These are phyloP conservation scores for Gnomoniopsis sp. DNA, from an alignment of 2,329 filamentous ascomycete species.

Conservation along the genomic window DNA sequence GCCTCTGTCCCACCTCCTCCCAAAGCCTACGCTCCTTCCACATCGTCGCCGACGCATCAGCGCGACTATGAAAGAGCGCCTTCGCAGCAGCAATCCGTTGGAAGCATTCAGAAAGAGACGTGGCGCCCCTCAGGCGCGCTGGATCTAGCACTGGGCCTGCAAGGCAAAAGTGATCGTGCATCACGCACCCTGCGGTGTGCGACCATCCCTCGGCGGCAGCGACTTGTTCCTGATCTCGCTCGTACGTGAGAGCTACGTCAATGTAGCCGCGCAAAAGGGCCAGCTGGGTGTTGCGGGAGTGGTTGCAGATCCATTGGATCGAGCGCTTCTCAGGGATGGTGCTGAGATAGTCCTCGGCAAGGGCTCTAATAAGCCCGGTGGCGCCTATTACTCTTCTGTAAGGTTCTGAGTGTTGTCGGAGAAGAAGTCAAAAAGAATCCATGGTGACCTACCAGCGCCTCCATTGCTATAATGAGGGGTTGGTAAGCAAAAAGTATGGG, in stretches of 20 bases:
- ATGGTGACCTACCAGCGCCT: neutral
- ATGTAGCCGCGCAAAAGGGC: slow-evolving; percentile 13
- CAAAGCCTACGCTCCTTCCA: slow-evolving; percentile 12
- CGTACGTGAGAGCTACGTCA: slow-evolving; percentile 14
- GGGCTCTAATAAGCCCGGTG: slow-evolving; percentile 7
- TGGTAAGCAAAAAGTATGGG: neutral
- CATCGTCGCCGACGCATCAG: slow-evolving; percentile 15
- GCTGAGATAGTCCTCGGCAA: slow-evolving; percentile 13
- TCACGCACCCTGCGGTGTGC: slow-evolving; percentile 8
- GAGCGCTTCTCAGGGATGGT: slow-evolving; percentile 5
- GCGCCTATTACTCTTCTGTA: neutral
- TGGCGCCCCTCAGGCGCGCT: neutral
- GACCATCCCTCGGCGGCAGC: slow-evolving; percentile 16
- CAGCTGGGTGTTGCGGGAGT: slow-evolving; percentile 15
- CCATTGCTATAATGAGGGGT: neutral
- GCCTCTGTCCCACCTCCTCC: neutral
- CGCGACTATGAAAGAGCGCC: slow-evolving; percentile 10
- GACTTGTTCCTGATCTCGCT: slow-evolving; percentile 13
- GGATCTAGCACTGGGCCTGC: slow-evolving; percentile 10
- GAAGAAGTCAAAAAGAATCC: neutral
- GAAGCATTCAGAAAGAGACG: neutral
- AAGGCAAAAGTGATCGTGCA: slow-evolving; percentile 17
- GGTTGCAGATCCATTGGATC: slow-evolving; percentile 14
- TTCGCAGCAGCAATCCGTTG: neutral
- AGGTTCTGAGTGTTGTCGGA: neutral